Evolutionary conservation across 495 filamentous ascomycete species (phyloP).

Genomic region (Xanthoparmelia taractica): DNA sequence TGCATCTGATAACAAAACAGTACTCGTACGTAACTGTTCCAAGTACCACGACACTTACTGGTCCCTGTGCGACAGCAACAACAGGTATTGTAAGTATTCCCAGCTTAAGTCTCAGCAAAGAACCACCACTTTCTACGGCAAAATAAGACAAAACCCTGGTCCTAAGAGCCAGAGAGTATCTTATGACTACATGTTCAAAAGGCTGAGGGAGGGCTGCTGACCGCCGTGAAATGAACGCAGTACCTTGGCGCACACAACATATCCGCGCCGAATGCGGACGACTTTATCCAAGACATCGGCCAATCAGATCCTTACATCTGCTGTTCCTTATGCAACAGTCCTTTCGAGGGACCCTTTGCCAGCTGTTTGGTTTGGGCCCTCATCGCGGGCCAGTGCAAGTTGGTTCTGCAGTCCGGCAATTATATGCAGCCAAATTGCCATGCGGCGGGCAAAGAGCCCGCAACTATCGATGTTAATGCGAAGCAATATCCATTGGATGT

Average conservation of each 20-base stretch:
- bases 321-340: not conserved
- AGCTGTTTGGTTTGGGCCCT: conserved; percentile 1
- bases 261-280: not conserved
- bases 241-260: conserved; percentile 2
- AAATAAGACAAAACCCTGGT: not conserved
- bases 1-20: not conserved
- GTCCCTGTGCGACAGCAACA: not conserved
- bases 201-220: not conserved
- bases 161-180: not conserved
- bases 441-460: not conserved
- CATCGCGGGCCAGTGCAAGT: not conserved
- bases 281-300: not conserved
- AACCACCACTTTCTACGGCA: too few relatives aligned
- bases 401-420: not conserved
- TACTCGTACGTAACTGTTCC: not conserved
- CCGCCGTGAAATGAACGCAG: not conserved
- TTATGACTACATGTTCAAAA: not conserved
- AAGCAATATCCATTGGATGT: not conserved
- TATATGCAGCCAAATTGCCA: conserved; percentile 1
- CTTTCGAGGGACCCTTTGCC: not conserved
- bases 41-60: not conserved
- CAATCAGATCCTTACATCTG: not conserved
- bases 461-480: not conserved
- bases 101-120: not conserved
- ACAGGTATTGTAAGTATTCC: not conserved